These are phyloP conservation scores for Aureobasidium sp. DNA, from an alignment of 2,329 filamentous ascomycete genomes.

Conservation along the genomic window DNA sequence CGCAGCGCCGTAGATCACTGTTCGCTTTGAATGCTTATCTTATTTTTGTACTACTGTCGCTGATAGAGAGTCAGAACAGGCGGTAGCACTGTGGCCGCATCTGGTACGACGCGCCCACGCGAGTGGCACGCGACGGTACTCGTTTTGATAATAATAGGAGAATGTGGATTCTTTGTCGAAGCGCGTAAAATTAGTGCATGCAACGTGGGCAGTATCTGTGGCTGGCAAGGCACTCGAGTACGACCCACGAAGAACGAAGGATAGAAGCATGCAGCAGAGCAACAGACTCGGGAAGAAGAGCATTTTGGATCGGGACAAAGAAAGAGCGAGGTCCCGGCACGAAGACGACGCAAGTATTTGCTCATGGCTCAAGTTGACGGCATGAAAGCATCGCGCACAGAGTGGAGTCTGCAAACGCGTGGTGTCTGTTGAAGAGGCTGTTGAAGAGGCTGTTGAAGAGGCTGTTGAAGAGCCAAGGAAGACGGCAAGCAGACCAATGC, in stretches of 20 bases:
- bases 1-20: background rate
- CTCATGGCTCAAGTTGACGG: background rate
- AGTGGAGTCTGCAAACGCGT: background rate
- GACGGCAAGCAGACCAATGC: background rate
- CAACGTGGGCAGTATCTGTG: conserved; percentile 1
- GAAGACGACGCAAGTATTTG: background rate
- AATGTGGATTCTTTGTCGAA: background rate
- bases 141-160: background rate
- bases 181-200: background rate
- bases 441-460: background rate
- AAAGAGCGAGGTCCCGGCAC: background rate
- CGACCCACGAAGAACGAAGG: background rate
- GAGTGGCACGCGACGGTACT: background rate
- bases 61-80: background rate
- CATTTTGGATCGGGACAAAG: background rate
- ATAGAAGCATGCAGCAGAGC: background rate
- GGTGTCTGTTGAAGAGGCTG: background rate
- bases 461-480: background rate
- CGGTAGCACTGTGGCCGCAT: background rate
- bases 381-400: background rate
- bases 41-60: background rate
- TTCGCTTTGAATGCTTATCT: conserved; percentile 1
- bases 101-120: conserved; percentile 4
- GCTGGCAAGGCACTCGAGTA: background rate
- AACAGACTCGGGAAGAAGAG: background rate